Conservation (phyloP, 2,329 filamentous ascomycete genomes). For the Coleophoma crateriformis region DNA sequence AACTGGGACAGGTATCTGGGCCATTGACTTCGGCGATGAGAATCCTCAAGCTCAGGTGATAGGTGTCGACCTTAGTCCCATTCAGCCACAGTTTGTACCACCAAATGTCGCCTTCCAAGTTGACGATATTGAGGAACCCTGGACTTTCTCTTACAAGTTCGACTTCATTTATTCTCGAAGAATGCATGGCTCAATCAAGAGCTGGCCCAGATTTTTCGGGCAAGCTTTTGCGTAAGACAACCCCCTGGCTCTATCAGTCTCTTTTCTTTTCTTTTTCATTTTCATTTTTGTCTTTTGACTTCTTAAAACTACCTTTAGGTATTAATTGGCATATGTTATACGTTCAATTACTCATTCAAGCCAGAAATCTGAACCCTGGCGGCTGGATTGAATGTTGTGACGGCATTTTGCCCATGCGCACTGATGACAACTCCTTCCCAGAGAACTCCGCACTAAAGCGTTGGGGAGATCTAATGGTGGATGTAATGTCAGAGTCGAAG, state of each 20-base stretch:
- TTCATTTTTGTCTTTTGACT: too few relatives aligned
- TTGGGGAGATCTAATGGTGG: slow-evolving; percentile 20
- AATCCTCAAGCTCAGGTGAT: slow-evolving; percentile 20
- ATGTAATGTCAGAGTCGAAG: slow-evolving; percentile 19
- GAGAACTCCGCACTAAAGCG: slow-evolving; percentile 3
- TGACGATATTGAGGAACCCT: slow-evolving; percentile 51
- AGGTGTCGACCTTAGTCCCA: slow-evolving; percentile 32
- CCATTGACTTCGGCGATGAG: slow-evolving; percentile 13
- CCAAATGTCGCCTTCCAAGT: slow-evolving; percentile 51
- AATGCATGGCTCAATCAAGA: slow-evolving; percentile 6
- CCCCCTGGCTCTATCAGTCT: too few relatives aligned
- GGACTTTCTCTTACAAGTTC: slow-evolving; percentile 49
- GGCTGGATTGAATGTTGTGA: slow-evolving; percentile 28
- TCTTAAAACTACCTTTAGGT: too few relatives aligned
- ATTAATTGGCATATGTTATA: not conserved
- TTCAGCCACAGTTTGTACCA: slow-evolving; percentile 34
- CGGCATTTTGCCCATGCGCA: slow-evolving; percentile 14
- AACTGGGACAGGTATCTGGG: slow-evolving; percentile 10
- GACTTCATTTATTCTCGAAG: slow-evolving; percentile 52
- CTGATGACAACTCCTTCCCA: slow-evolving; percentile 27
- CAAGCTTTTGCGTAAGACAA: slow-evolving; percentile 1
- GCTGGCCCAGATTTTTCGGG: slow-evolving; percentile 8
- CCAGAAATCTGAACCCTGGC: slow-evolving; percentile 17
- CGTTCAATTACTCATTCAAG: not conserved
- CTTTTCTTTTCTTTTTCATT: not conserved